Conservation (phyloP, 805 yeast genomes). For the Candida ortonii region DNA sequence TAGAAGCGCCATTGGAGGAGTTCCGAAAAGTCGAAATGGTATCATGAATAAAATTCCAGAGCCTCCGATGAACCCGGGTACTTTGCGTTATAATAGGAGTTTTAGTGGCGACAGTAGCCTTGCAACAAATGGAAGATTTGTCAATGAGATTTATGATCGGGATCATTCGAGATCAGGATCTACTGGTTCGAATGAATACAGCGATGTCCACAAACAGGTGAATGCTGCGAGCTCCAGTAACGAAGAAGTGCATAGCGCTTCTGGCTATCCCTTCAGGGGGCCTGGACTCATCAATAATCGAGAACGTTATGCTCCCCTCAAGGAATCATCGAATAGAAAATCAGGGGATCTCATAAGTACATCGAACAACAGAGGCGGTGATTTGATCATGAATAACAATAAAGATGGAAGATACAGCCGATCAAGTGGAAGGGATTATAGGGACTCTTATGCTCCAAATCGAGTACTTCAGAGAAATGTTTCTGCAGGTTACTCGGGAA, state of each 20-base stretch:
- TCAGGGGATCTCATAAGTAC: slow-evolving; percentile 23
- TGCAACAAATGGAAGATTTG: slow-evolving; percentile 11
- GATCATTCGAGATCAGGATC: slow-evolving; percentile 19
- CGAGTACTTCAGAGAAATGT: slow-evolving; percentile 7
- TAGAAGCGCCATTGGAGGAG: slow-evolving; percentile 4
- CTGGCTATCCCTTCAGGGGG: slow-evolving; percentile 8
- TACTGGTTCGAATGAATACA: slow-evolving; percentile 3
- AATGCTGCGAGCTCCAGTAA: slow-evolving; percentile 4
- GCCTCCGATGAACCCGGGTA: slow-evolving; percentile 3
- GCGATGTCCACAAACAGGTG: slow-evolving; percentile 8
- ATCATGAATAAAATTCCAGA: slow-evolving; percentile 3
- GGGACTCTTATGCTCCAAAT: slow-evolving; percentile 13
- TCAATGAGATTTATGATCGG: slow-evolving; percentile 18
- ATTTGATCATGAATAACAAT: slow-evolving; percentile 15
- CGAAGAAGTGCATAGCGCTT: slow-evolving; percentile 10
- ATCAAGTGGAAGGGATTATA: slow-evolving; percentile 16
- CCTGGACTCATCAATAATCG: slow-evolving; percentile 9
- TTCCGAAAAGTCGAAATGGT: slow-evolving; percentile 8
- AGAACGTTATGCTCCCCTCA: slow-evolving; percentile 15
- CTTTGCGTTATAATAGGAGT: slow-evolving; percentile 15
- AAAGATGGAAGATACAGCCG: slow-evolving; percentile 18
- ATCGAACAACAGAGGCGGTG: slow-evolving; percentile 22
- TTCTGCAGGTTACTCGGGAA: slow-evolving; percentile 12
- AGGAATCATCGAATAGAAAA: slow-evolving; percentile 17
- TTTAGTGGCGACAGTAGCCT: slow-evolving; percentile 13